Conservation (phyloP, 2,329 filamentous ascomycete genomes). For the Colletotrichum ledebouriae region DNA sequence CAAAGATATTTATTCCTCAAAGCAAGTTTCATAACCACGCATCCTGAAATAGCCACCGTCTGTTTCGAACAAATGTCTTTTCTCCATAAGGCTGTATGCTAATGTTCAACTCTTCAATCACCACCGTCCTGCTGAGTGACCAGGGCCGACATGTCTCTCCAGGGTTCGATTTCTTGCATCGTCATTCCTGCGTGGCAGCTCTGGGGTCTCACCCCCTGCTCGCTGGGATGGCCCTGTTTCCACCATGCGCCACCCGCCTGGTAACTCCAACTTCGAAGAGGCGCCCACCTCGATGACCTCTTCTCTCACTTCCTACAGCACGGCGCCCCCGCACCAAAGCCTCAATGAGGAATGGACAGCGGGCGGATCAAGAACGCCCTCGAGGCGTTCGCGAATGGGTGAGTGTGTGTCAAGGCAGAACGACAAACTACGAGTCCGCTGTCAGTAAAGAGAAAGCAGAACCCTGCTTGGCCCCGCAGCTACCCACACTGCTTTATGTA, state of each 20-base stretch:
- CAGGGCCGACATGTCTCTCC: constrained; percentile 23
- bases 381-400: constrained; percentile 4
- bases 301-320: not conserved
- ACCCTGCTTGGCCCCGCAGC: constrained; percentile 2
- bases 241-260: constrained; percentile 33
- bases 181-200: constrained; percentile 22
- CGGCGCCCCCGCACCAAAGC: constrained; percentile 8
- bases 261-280: constrained; percentile 17
- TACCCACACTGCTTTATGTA: not conserved
- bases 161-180: constrained; percentile 35
- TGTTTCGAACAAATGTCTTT: constrained; percentile 24
- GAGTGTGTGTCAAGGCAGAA: constrained; percentile 22
- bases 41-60: constrained; percentile 26
- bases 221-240: constrained; percentile 20
- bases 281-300: not conserved
- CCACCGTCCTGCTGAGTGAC: constrained; percentile 31
- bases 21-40: constrained; percentile 3
- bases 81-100: constrained; percentile 30
- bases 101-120: constrained; percentile 22
- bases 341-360: constrained; percentile 8
- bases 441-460: constrained; percentile 1
- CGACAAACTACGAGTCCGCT: constrained; percentile 6
- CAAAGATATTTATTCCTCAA: constrained; percentile 8
- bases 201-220: constrained; percentile 20
- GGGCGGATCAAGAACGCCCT: constrained; percentile 10